Evolutionary conservation across 805 yeast species (phyloP), one percentile per base, ranked within the genome.

Genomic region (Crinitomyces ghanaensis): DNA sequence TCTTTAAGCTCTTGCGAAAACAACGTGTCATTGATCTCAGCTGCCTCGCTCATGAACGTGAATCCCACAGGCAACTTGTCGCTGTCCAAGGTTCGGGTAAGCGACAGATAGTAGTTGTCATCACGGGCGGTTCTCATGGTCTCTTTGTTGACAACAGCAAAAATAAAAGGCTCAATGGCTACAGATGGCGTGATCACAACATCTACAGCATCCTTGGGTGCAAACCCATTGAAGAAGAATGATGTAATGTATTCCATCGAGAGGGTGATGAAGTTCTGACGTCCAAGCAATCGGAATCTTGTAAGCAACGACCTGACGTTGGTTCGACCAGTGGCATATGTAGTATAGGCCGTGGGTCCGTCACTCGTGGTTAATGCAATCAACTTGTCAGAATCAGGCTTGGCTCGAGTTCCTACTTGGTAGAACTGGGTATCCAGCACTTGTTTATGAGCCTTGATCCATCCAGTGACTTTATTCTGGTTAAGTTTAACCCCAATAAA

Each of bases 241-340:
- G 80, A 68, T 45, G 82, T 50, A 12, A 73, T 48, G 32, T 58
- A 53, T 57, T 91, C 96, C 57, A 75, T 56, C 12, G 69, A 23
- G 69, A 79, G 70, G 38, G 79, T 62, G 43, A 83, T 62, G 19
- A 78, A 48, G 58, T 86, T 88, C 54, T 83, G 86, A 63, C 97
- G 77, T 40, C 93, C 73, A 40, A 72, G 64, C 56, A 86, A 65
- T 36, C 67, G 68, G 53, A 85, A 65, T 41, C 68, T 72, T 30
- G 77, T 65, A 37, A 68, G 60, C 37, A 85, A 59, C 36, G 71
- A 66, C 39, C 73, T 73, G 40, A 91, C 68, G 54, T 83, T 77
- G 38, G 72, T 62, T 56, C 98, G 76, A 41, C 98, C 98, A 37
- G 94, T 70, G 27, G 95, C 93, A 54, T 83, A 91, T 23, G 81